Base-by-base conservation (phyloP, 2,329 filamentous ascomycete species). In the Phialophora tarda region DNA sequence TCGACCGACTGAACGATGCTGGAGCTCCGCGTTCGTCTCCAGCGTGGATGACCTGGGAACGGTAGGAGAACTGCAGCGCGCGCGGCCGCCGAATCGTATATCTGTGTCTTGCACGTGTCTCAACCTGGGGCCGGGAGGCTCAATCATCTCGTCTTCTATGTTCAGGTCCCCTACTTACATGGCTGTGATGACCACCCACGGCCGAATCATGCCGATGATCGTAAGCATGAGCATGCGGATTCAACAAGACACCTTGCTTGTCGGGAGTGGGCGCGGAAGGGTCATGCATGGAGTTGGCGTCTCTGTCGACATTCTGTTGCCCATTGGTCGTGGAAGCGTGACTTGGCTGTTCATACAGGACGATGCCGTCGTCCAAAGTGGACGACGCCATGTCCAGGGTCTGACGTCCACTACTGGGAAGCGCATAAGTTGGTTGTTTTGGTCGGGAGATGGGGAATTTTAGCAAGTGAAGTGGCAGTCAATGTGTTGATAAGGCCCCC, bases 51-150 rank as follows among this genome's bases (percentile, higher is more conserved):
- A 60, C 44, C 28, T 60, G 58, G 1, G 44, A 51, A 28, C 58
- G 58, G 26, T 60, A 60, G 24, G n/a, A 60, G 44, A 50, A 60
- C 44, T 60, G 58, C 21, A 60, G 44, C 10, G 58, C 58, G 26
- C 58, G 58, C 6, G 58, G 58, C 30, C 58, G 58, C 30, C 58
- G 58, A 28, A 60, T 51, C 4, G 58, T 51, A 17, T 60, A 60
- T 50, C 26, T 47, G 44, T 60, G 58, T 60, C 58, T 28, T 12
- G 58, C 44, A 11, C 57, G 58, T 6, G 47, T 24, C 24, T 50
- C 58, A 12, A 38, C 44, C 58, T 60, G 28, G 17, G 10, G 30
- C 11, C 5, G 14, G 21, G 11, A 38, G 24, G 23, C 50, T 38
- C 38, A 51, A 26, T 14, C 12, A 17, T 47, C 4, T 23, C 56